Base-by-base conservation (phyloP, 169 alveolate species). In the Neospora caninum region DNA sequence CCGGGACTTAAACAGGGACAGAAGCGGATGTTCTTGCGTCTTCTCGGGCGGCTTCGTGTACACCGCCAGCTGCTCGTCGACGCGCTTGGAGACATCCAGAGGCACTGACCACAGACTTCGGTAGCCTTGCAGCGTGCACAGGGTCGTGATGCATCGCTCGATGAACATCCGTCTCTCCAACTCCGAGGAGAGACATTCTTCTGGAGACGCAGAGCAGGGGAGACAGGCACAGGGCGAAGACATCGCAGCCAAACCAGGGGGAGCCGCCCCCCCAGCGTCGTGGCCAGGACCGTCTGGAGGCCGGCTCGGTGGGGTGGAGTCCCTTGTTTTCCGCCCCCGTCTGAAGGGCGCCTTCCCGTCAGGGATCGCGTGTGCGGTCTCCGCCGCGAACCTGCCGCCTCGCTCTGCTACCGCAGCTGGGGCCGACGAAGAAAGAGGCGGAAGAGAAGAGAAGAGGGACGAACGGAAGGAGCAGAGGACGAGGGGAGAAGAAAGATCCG, bases 21-120 rank as follows among this genome's bases (percentile, higher is more conserved):
- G n/a, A 27, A 27, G 7, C 34, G 73, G 31, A 9, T 16, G 73
- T 27, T 64, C 73, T 4, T 1, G 34, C 73, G 73, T 27, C n/a
- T 64, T 64, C n/a, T 41, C 64, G 18, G 89, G 89, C 34, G 69
- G 54, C 89, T 42, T 82, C 41, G n/a, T 31, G 89, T 82, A 82
- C 54, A 82, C 69, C 36, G 18, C 7, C 36, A 82, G 69, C 69
- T 82, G 89, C 64, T 82, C 67, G 67, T 82, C 89, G 53, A 82
- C 67, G 16, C 89, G n/a, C 41, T 6, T 41, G 10, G 67, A 82
- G 22, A 82, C 89, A 31, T 82, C 89, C 2, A 82, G 89, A 16
- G 89, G 89, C 89, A 29, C 89, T 0, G 89, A 82, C 89, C 89
- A 82, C 67, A 82, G 64, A 9, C 29, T 42, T 10, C 64, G 69